Conservation (phyloP, 139 green algal species). For the Ettlia oleoabundans region DNA sequence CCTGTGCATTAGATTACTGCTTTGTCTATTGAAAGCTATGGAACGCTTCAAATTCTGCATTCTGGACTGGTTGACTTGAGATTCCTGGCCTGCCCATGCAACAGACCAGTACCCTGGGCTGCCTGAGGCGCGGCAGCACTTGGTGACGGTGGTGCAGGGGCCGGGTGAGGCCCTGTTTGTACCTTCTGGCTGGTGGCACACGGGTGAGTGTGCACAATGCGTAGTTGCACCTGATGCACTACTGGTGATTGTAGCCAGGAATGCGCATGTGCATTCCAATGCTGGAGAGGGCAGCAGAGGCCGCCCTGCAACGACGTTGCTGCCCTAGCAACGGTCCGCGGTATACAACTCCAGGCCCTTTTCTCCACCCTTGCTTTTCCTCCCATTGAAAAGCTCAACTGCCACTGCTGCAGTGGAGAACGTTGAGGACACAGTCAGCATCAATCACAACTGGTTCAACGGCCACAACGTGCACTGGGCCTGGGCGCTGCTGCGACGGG, state of each 20-base stretch:
- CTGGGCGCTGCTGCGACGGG: slow-evolving; percentile 55
- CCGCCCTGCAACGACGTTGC: too few relatives aligned
- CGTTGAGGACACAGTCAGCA: slow-evolving; percentile 71
- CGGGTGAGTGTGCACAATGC: slow-evolving; percentile 34
- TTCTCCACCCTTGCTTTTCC: background rate
- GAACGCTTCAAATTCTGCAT: too few relatives aligned
- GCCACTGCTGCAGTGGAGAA: slow-evolving; percentile 67
- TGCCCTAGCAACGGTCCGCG: too few relatives aligned
- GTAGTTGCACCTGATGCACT: too few relatives aligned
- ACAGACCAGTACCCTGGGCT: slow-evolving; percentile 51
- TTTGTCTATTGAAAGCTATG: too few relatives aligned
- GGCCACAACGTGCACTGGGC: slow-evolving; percentile 66
- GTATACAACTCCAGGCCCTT: too few relatives aligned
- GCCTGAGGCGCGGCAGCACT: slow-evolving; percentile 25
- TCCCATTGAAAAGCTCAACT: too few relatives aligned
- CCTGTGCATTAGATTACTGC: too few relatives aligned
- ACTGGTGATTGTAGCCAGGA: background rate
- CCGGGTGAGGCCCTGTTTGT: slow-evolving; percentile 90
- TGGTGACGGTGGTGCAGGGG: slow-evolving; percentile 66
- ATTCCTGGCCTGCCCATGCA: too few relatives aligned
- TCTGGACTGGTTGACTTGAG: too few relatives aligned
- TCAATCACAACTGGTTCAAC: slow-evolving; percentile 93
- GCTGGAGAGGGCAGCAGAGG: too few relatives aligned
- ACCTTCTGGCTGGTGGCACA: slow-evolving; percentile 91
- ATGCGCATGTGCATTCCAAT: background rate